These are phyloP conservation scores for Saturnispora quitensis DNA, from an alignment of 805 yeast genomes.

Conservation along the genomic window DNA sequence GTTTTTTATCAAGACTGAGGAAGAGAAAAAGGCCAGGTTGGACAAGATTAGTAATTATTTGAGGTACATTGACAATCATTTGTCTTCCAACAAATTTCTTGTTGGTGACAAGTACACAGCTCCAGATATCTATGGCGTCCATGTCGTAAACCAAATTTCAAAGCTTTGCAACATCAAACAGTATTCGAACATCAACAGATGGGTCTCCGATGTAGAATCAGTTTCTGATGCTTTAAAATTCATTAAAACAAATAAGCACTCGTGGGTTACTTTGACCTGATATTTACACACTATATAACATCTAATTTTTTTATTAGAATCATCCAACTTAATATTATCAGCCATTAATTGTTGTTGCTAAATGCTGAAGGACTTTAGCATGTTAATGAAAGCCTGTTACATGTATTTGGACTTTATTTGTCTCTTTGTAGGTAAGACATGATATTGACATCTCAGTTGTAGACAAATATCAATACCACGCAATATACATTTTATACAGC, in stretches of 20 bases:
- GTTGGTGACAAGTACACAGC: slow-evolving; percentile 4
- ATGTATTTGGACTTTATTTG: too few relatives aligned
- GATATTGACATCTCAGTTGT: too few relatives aligned
- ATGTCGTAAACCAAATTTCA: not conserved
- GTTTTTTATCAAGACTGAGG: slow-evolving; percentile 7
- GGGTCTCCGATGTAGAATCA: not conserved
- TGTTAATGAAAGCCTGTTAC: too few relatives aligned
- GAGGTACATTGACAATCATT: slow-evolving; percentile 4
- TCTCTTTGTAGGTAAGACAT: too few relatives aligned
- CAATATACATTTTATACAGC: too few relatives aligned
- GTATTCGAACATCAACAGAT: slow-evolving; percentile 1
- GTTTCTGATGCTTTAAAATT: not conserved
- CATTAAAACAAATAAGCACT: not conserved
- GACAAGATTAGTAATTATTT: not conserved
- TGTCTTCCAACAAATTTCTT: slow-evolving; percentile 4
- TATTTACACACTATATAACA: not conserved
- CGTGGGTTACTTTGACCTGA: not conserved
- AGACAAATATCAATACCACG: too few relatives aligned
- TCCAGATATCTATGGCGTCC: slow-evolving; percentile 6
- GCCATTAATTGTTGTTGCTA: too few relatives aligned
- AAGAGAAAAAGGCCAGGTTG: not conserved
- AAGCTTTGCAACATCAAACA: not conserved
- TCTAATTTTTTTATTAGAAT: too few relatives aligned
- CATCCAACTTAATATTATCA: too few relatives aligned
- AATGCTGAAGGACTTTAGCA: too few relatives aligned